Base-by-base conservation (phyloP, 805 yeast genomes). In the Limtongozyma cylindracea region DNA sequence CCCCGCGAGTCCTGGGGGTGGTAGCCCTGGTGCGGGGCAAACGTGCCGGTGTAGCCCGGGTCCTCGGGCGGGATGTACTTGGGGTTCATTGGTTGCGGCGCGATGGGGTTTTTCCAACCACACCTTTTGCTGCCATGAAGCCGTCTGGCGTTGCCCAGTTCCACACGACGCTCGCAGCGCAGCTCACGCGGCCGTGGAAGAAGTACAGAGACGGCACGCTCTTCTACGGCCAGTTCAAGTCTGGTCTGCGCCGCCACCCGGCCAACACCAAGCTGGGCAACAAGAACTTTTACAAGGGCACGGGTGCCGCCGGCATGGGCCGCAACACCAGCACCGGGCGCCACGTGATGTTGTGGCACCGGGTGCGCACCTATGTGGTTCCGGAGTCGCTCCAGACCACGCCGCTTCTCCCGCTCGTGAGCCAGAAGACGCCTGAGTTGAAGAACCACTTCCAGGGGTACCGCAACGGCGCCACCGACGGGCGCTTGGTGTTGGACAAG, bases 251-350 rank as follows among this genome's bases (percentile, higher is more conserved):
- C 43, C 68, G 94, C 51, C 59, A 61, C 39, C 61, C 92, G 4
- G 51, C 84, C 34, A 72, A 93, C 12, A 71, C 94, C 12, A 88
- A 88, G 37, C 78, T 77, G 41, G 96, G 98, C 37, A 84, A 88
- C 48, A 80, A 82, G 52, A 70, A 74, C 34, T 74, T 57, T 49
- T 88, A 88, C 51, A 88, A 88, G 45, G 99, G 99, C 53, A 88
- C 96, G 12, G 63, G 95, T 26, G 76, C 98, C 4, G 61, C 91
- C 3, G 95, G 95, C 43, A 64, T 78, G 29, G 99, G 99, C 41
- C 56, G 53, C 23, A 64, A 70, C 38, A 72, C 88, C 24, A 52
- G 56, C 17, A 57, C 54, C 28, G 95, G 92, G 24, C 59, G 61
- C 12, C 88, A 78, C 44, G 51, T 61, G 5, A 61, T 88, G 28